These are phyloP conservation scores for Podila verticillata DNA, from an alignment of 192 early-diverging fungal species.

Conservation along the genomic window DNA sequence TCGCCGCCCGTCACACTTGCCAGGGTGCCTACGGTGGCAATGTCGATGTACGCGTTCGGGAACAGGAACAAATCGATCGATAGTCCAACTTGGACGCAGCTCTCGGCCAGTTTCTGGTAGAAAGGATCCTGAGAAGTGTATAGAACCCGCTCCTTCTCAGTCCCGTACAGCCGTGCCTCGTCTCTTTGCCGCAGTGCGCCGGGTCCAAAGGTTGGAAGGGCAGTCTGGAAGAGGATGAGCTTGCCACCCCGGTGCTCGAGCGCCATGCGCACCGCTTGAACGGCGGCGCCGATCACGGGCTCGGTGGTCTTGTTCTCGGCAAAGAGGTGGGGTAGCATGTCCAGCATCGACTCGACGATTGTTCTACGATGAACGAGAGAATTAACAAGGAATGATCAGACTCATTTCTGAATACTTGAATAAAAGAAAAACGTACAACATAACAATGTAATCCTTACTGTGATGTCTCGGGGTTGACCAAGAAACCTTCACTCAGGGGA, in stretches of 20 bases:
- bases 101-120: slow-evolving; percentile 85
- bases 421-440: too few relatives aligned
- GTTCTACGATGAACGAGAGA: slow-evolving; percentile 58
- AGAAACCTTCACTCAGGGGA: slow-evolving; percentile 89
- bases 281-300: slow-evolving; percentile 82
- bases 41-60: slow-evolving; percentile 87
- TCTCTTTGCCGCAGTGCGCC: slow-evolving; percentile 87
- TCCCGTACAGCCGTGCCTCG: slow-evolving; percentile 88
- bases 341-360: slow-evolving; percentile 84
- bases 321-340: slow-evolving; percentile 85
- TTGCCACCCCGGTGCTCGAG: slow-evolving; percentile 90
- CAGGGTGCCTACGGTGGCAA: slow-evolving; percentile 84
- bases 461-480: slow-evolving; percentile 88
- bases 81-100: slow-evolving; percentile 84
- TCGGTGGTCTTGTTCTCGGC: slow-evolving; percentile 78
- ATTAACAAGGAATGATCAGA: too few relatives aligned
- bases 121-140: slow-evolving; percentile 87
- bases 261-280: slow-evolving; percentile 77
- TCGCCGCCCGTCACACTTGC: slow-evolving; percentile 91
- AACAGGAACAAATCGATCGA: slow-evolving; percentile 93
- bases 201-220: slow-evolving; percentile 88
- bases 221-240: slow-evolving; percentile 85
- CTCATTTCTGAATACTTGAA: too few relatives aligned
- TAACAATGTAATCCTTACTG: slow-evolving; percentile 50
- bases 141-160: slow-evolving; percentile 90